Base-by-base conservation (phyloP, 805 yeast genomes). In the Komagataella pastoris region DNA sequence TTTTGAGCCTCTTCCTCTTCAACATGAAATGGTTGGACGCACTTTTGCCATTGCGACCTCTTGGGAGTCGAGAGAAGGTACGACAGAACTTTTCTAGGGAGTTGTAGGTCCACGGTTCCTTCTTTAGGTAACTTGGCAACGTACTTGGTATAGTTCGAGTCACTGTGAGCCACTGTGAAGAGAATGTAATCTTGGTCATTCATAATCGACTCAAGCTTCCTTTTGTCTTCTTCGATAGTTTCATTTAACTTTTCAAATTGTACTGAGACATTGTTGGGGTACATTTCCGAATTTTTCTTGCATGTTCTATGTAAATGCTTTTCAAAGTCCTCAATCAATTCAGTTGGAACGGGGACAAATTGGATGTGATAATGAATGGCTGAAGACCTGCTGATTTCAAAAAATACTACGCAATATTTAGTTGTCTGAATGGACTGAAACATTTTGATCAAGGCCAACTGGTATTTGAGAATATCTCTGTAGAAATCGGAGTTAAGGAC, bases 1-100 rank as follows among this genome's bases (percentile, higher is more conserved):
- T 63, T 62, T 45, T 76, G 80, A 45, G 85, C 79, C 50, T 88
- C 93, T 12, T 65, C 59, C 2, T 72, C 68, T 60, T 90, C 96
- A 56, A 79, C 77, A n/a, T 68, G 67, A 47, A 67, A 68, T 0
- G 83, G 66, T 62, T 88, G 95, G 49, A 69, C 66, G 59, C 97
- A 88, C 50, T 78, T 76, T 52, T 83, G 83, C 97, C 97, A 89
- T 53, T 79, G 80, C 0, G 77, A 64, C 55, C 89, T 71, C 50
- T 80, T 81, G 2, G 84, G 82, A 14, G 77, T 68, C 47, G 73
- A 78, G 49, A 89, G 61, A 2, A 83, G 65, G 55, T 72, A 72
- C 0, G 96, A 90, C 24, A 87, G 59, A 1, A 85, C 89, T 59
- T 88, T 74, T 62, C 97, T 72, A 1, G 96, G 95, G 59, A 90